Evolutionary conservation across 176 grass and related monocot species (phyloP), one percentile per base, ranked within the genome.

Genomic region (Raddia distichophylla): DNA sequence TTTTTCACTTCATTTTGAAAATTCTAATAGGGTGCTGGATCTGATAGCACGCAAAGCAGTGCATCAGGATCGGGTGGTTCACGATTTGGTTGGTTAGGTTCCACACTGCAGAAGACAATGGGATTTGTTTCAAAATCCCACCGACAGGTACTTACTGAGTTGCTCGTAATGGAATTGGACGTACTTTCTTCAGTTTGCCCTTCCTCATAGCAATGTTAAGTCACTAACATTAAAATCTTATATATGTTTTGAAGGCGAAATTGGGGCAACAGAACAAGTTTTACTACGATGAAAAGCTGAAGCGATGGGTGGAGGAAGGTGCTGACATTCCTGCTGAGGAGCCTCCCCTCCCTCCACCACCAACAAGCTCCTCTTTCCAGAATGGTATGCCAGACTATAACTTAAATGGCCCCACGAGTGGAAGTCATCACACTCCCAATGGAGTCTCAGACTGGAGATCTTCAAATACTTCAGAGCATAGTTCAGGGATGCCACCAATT

Each of bases 251-350:
- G 48, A 87, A 99, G 96, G 96, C 93, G 67, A 99, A 95, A 78
- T 86, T 99, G 67, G 96, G 96, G 68, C 84, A 99, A 37, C 78
- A 84, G 60, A 99, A 99, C 73, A 99, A 91, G 86, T 99, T 99
- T 72, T 99, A 99, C 80, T 99, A 99, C 60, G 91, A 99, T 35
- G 96, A 91, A 45, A 93, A 95, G 55, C 73, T 99, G 60, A 99
- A 95, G 82, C 92, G 86, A 77, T 99, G 96, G 96, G 96, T 99
- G 49, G 93, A 99, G 83, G 91, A 99, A 87, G 96, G 96, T 79
- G 85, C 91, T 78, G 92, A 72, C 17, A 74, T 88, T 88, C 91
- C 89, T 67, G 86, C 86, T 0, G 92, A 87, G 78, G 94, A 92
- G 46, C 68, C 90, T 69, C 86, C 87, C 45, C 91, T 95, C 51